Percentiles rank a stretch among this genome's conserved stretches.
These are phyloP conservation scores for Aspergillus carbonarius DNA, from an alignment of 2,329 filamentous ascomycete genomes.

Conservation along the genomic window DNA sequence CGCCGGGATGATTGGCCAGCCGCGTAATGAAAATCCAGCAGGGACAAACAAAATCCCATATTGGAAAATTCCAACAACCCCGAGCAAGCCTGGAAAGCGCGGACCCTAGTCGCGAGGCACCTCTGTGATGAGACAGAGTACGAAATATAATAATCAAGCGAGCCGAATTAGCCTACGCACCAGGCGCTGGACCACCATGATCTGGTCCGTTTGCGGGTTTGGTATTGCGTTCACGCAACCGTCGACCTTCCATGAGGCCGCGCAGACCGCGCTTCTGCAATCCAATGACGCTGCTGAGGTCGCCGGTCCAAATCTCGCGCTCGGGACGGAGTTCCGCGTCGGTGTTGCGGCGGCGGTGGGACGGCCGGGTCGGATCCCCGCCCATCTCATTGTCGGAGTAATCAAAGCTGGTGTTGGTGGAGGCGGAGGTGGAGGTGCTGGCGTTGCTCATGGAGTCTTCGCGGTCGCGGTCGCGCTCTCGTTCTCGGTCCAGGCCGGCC, in stretches of 20 bases:
- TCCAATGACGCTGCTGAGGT: conserved; percentile 83
- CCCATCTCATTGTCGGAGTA: conserved; percentile 38
- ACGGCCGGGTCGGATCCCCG: conserved; percentile 36
- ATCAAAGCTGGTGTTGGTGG: conserved; percentile 38
- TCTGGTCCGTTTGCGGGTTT: conserved; percentile 26
- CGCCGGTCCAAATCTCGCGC: conserved; percentile 70
- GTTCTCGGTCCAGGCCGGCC: conserved; percentile 28
- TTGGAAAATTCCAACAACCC: no score
- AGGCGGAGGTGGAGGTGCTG: conserved; percentile 39
- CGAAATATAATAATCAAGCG: no score
- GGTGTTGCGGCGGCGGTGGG: conserved; percentile 42
- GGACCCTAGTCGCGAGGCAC: no score
- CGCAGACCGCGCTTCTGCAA: conserved; percentile 89
- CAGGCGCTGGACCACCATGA: neutral
- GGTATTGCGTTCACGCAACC: conserved; percentile 71
- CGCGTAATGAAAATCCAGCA: no score
- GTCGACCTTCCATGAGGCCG: conserved; percentile 89
- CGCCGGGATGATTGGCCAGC: no score
- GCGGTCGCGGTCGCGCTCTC: conserved; percentile 29
- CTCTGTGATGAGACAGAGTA: no score
- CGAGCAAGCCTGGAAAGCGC: no score
- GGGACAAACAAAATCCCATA: no score
- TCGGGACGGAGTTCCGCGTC: conserved; percentile 34
- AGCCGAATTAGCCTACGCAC: neutral
- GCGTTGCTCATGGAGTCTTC: conserved; percentile 42